Evolutionary conservation across 1,284 basidiomycete species (phyloP), one percentile per base, ranked within the genome.

Genomic region (Megacollybia platyphylla): DNA sequence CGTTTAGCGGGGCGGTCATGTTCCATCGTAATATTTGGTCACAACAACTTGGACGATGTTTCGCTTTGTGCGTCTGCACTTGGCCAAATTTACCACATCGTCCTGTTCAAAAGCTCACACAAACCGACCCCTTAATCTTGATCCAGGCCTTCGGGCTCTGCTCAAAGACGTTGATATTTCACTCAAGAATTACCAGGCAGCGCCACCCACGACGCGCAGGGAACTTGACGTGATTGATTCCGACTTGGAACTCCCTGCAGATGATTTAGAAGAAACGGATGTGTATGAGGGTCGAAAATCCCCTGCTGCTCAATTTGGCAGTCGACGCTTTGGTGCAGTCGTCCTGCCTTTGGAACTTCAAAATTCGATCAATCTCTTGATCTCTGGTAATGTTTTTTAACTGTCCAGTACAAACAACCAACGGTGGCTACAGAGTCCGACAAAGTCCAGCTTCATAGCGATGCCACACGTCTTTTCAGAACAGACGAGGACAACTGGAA

Each of bases 261-360:
- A 45, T 31, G 17, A 42, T 27, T 26, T 42, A 13, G 59, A 59
- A 5, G 56, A 60, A 13, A 41, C n/a, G 5, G 64, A 71, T 36
- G 63, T 39, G 18, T 43, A 55, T 24, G 24, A 44, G 15, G 42
- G 48, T 5, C 59, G 84, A 44, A 83, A 85, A 54, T 88, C 86
- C 17, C 86, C 88, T 40, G 87, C 88, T 24, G 85, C 87, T 15
- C 60, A 68, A 9, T 83, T 87, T 57, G 89, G 88, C 11, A 83
- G 81, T 49, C 71, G 78, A 48, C 60, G 68, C 26, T 69, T 88
- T 41, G 84, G 86, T 6, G 63, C 76, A 43, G 73, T 88, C 8
- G 63, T 80, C 7, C 54, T 93, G 7, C 82, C 88, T 1, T 57
- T 69, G 7, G 77, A 87, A 56, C 66, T 93, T 44, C 72, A 76